phyloP scores from a whole-genome alignment of 2,329 filamentous ascomycete genomes.

The Pseudogymnoascus sp. region DNA sequence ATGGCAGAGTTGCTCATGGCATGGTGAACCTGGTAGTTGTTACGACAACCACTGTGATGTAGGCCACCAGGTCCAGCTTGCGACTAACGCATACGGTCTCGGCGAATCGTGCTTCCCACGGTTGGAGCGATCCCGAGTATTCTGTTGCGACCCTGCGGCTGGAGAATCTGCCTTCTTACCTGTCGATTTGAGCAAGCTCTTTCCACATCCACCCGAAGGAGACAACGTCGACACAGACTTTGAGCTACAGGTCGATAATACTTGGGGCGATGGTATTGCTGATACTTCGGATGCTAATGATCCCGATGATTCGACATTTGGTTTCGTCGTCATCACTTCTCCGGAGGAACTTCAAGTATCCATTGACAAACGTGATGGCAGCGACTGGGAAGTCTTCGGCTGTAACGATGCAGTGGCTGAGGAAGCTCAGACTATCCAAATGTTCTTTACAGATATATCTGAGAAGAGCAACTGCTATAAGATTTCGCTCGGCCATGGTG shows the following conservation, averaged over 20 bases:
- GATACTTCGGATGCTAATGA: background rate
- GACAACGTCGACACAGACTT: slow-evolving; percentile 20
- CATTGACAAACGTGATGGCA: slow-evolving; percentile 27
- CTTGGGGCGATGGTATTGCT: slow-evolving; percentile 3
- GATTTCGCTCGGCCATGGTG: slow-evolving; percentile 23
- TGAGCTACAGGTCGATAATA: slow-evolving; percentile 18
- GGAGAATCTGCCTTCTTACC: slow-evolving; percentile 20
- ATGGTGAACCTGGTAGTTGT: slow-evolving; percentile 20
- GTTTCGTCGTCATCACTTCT: slow-evolving; percentile 16
- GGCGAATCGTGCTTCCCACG: slow-evolving; percentile 12
- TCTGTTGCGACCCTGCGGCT: slow-evolving; percentile 21
- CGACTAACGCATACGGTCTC: slow-evolving; percentile 15
- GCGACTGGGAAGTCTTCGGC: slow-evolving; percentile 27
- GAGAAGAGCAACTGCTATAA: slow-evolving; percentile 21
- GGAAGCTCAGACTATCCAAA: slow-evolving; percentile 20
- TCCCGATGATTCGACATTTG: slow-evolving; percentile 15
- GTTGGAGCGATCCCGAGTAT: slow-evolving; percentile 17
- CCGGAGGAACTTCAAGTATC: slow-evolving; percentile 21
- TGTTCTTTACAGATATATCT: slow-evolving; percentile 22
- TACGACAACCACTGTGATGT: slow-evolving; percentile 21
- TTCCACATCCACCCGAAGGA: slow-evolving; percentile 21
- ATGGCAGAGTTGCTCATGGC: slow-evolving; percentile 21
- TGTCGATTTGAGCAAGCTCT: slow-evolving; percentile 20
- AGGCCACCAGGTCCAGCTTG: slow-evolving; percentile 18
- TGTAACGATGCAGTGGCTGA: slow-evolving; percentile 19